These are phyloP conservation scores for Eucalyptus viminalis DNA, from an alignment of 345 rosid species.

Conservation along the genomic window DNA sequence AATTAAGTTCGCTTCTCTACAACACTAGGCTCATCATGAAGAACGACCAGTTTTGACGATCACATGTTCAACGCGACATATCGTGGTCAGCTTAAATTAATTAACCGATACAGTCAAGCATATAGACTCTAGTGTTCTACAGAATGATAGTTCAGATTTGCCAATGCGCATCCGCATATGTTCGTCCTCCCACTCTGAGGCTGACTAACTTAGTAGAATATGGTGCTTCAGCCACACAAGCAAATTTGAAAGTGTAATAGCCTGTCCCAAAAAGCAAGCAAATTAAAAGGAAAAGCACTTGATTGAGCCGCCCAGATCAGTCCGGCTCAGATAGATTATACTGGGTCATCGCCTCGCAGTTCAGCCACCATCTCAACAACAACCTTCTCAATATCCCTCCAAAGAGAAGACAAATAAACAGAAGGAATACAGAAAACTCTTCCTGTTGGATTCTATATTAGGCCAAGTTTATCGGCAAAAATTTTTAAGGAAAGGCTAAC, in stretches of 20 bases:
- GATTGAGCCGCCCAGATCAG: background rate
- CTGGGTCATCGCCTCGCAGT: background rate
- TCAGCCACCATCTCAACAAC: background rate
- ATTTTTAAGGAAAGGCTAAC: background rate
- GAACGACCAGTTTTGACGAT: background rate
- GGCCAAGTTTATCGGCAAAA: background rate
- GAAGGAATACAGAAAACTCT: background rate
- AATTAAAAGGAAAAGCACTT: background rate
- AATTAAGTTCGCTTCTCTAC: background rate
- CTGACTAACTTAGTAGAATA: background rate
- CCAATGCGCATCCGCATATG: background rate
- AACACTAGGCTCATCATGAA: background rate
- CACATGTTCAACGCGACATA: background rate
- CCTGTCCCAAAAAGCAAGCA: background rate
- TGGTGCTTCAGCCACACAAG: background rate
- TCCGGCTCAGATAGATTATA: background rate
- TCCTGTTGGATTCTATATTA: background rate
- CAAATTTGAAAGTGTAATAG: background rate
- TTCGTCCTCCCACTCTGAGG: background rate
- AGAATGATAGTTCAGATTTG: background rate
- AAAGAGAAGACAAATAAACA: background rate
- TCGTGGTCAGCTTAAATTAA: background rate
- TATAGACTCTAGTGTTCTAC: background rate
- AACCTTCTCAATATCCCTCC: background rate
- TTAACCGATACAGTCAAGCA: background rate